phyloP scores from a whole-genome alignment of 2,329 filamentous ascomycete genomes.

The Coniochaeta ligniaria region DNA sequence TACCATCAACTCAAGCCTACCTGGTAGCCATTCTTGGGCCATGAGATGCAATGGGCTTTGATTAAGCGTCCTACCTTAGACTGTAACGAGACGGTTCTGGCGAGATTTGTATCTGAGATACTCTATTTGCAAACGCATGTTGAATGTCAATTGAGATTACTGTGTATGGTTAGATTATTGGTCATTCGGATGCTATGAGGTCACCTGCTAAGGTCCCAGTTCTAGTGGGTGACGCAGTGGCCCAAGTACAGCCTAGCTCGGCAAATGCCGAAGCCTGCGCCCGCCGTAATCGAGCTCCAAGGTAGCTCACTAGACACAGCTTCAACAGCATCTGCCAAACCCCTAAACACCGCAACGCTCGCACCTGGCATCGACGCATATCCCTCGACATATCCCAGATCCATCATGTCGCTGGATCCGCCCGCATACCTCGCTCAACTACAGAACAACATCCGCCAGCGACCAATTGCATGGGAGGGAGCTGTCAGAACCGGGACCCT shows the following conservation, averaged over 20 bases:
- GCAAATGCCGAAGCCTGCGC: background rate
- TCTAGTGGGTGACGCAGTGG: background rate
- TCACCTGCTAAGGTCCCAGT: too few relatives aligned
- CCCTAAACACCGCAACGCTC: background rate
- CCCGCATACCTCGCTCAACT: constrained; percentile 79
- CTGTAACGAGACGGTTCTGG: too few relatives aligned
- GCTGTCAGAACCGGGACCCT: constrained; percentile 89
- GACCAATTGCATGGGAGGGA: constrained; percentile 96
- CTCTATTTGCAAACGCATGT: too few relatives aligned
- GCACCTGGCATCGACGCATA: background rate
- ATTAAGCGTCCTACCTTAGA: too few relatives aligned
- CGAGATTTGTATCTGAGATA: too few relatives aligned
- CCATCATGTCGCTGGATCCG: constrained; percentile 78
- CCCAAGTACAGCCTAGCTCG: background rate
- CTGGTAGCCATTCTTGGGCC: too few relatives aligned
- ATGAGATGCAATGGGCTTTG: too few relatives aligned
- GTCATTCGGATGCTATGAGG: too few relatives aligned
- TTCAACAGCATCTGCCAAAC: background rate
- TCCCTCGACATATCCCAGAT: background rate
- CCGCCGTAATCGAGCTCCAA: background rate
- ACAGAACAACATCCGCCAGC: constrained; percentile 93
- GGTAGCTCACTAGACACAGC: too few relatives aligned
- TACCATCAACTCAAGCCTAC: too few relatives aligned
- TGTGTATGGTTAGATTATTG: too few relatives aligned
- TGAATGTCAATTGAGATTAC: too few relatives aligned